Base-by-base conservation (phyloP, 2,329 filamentous ascomycete species). In the Penicillium sp. region DNA sequence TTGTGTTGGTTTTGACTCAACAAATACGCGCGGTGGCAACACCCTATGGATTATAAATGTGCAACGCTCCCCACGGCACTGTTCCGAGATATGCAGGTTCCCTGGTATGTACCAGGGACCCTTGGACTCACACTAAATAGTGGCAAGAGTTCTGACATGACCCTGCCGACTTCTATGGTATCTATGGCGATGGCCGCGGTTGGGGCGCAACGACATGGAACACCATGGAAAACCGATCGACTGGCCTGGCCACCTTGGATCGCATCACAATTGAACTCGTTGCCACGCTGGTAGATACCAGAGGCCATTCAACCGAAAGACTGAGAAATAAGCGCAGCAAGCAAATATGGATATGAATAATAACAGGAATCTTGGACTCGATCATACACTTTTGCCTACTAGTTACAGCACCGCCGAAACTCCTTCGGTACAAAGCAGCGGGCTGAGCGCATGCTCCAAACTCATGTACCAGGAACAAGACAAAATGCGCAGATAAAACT, bases 211-310 rank as follows among this genome's bases (percentile, higher is more conserved):
- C 31, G 14, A 6, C 14, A 23, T 49, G 40, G 54, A 56, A 56
- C 31, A 12, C 11, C 40, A 35, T 53, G 49, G 54, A 56, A 56
- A 56, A 15, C 45, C 14, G 11, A 48, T 25, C 8, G 45, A 48
- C 11, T 20, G 26, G n/a, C 43, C 11, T 20, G 26, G n/a, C 43
- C 25, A 45, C 43, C n/a, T 27, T 20, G 3, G 25, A 29, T 29
- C 8, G 25, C 8, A 40, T 40, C 35, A 20, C 35, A 40, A 44
- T 44, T 44, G 42, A 44, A 18, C 37, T 22, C 37, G 37, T 40
- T 40, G 37, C 15, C 33, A 37, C 29, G 29, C n/a, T 27, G 26
- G 9, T 6, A 9, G 8, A 18, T 18, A 37, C n/a, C n/a, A 37
- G 33, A 18, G n/a, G 15, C 9, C 8, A 15, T 14, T 15, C 14